These are phyloP conservation scores for Daedaleopsis sinensis DNA, from an alignment of 768 basidiomycete genomes.

Conservation along the genomic window DNA sequence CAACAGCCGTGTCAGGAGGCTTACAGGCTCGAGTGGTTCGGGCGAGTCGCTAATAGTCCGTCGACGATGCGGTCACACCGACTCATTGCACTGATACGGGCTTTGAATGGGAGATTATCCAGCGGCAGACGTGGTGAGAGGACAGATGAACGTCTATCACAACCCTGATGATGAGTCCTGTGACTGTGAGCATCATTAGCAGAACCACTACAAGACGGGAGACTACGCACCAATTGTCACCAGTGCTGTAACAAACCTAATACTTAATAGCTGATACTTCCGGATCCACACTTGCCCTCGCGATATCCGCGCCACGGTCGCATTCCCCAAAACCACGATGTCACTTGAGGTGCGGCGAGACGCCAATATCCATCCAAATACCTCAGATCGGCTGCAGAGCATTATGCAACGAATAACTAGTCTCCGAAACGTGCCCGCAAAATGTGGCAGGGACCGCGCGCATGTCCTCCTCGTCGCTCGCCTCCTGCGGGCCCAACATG, in stretches of 20 bases:
- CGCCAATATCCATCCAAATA: not conserved
- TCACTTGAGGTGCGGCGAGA: not conserved
- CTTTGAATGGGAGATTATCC: too few species aligned
- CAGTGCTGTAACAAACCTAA: not conserved
- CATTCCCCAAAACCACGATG: not conserved
- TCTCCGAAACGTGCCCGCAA: conserved; percentile 22
- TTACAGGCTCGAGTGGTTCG: too few species aligned
- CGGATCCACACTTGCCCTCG: not conserved
- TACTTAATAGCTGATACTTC: not conserved
- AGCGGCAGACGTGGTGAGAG: too few species aligned
- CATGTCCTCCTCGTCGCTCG: conserved; percentile 37
- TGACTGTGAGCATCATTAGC: too few species aligned
- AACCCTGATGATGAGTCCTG: too few species aligned
- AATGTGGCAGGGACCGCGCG: not conserved
- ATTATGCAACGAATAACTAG: conserved; percentile 34
- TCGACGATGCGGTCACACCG: too few species aligned
- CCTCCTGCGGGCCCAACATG: conserved; percentile 57
- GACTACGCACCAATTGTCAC: too few species aligned
- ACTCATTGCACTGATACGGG: too few species aligned
- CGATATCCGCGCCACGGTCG: not conserved
- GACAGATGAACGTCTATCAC: too few species aligned
- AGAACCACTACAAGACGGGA: too few species aligned
- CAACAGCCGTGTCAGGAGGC: too few species aligned
- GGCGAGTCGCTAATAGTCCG: too few species aligned
- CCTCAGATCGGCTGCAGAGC: conserved; percentile 27